Evolutionary conservation across 2,329 filamentous ascomycete genomes (phyloP), one percentile per base, ranked within the genome.

Genomic region (Colletotrichum sp.): DNA sequence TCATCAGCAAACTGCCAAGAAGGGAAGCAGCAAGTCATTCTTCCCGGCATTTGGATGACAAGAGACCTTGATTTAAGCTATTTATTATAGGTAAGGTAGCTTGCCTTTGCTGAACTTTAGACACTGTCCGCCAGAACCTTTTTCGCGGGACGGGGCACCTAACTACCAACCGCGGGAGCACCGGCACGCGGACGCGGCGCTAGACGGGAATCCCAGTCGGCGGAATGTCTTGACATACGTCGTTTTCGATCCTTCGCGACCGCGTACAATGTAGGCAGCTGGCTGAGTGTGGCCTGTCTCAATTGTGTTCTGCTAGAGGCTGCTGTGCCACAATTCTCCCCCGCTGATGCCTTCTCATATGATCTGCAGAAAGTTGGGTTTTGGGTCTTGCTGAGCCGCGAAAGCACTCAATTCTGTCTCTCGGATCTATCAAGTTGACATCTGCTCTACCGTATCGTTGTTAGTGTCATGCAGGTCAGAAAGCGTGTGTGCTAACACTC

Each of bases 141-240:
- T 52, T 52, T 52, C 44, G n/a, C 6, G 15, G 19, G 3, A 66
- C n/a, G 13, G 22, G 19, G 15, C 36, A 15, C 16, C n/a, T 1
- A 34, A 16, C 16, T 49, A 6, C 57, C 57, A 39, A 70, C 30
- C 59, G 22, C 70, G 70, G 64, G 32, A 61, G 32, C 39, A 15
- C 29, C 22, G 44, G 64, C 22, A 64, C 59, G 39, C 22, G 64
- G 6, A 57, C 16, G 69, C 69, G 55, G 66, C 49, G 16, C 30
- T 34, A 63, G 57, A 19, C 44, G n/a, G 44, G 44, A 52, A 52
- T 49, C 19, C 3, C 12, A 15, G 59, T 25, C 69, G 59, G 27
- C 34, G 12, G 49, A 76, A 55, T 76, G 73, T 76, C 73, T 76
- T 76, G 73, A 73, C 73, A 65, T 76, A 76, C 73, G 70, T 76